These are phyloP conservation scores for Lanzia echinophila DNA, from an alignment of 2,329 filamentous ascomycete genomes.

Conservation along the genomic window DNA sequence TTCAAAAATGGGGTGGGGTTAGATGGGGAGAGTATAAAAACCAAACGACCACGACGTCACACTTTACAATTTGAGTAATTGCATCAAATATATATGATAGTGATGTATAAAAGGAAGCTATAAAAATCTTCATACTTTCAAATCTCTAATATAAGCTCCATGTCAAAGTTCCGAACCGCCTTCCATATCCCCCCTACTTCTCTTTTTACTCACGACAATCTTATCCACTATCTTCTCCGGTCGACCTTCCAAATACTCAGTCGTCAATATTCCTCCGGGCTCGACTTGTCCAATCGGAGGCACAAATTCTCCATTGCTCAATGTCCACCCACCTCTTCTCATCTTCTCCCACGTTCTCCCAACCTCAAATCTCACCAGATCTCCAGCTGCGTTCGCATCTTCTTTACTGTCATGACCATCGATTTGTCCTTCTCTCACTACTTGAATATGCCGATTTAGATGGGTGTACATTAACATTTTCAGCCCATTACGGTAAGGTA, in stretches of 20 bases:
- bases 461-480: constrained; percentile 64
- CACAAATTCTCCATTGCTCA: constrained; percentile 42
- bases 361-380: constrained; percentile 69
- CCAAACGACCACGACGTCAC: too few relatives aligned
- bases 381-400: constrained; percentile 82
- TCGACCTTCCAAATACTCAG: too few relatives aligned
- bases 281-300: constrained; percentile 9
- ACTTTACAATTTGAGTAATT: too few relatives aligned
- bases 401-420: constrained; percentile 85
- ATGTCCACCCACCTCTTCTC: constrained; percentile 59
- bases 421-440: constrained; percentile 38
- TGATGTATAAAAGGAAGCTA: too few relatives aligned
- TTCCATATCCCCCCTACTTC: not conserved
- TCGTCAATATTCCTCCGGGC: too few relatives aligned
- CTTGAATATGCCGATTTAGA: constrained; percentile 73
- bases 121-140: too few relatives aligned
- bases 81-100: too few relatives aligned
- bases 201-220: not conserved
- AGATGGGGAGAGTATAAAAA: too few relatives aligned
- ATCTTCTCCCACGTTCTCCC: constrained; percentile 63
- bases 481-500: constrained; percentile 74
- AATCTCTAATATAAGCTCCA: too few relatives aligned
- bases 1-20: too few relatives aligned
- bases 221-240: not conserved
- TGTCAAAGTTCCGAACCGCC: not conserved